A percentile compares a stretch with the other conserved stretches of the same genome.
Evolutionary conservation across 768 basidiomycete genomes (phyloP).

Genomic region (Plicaturopsis crispa): DNA sequence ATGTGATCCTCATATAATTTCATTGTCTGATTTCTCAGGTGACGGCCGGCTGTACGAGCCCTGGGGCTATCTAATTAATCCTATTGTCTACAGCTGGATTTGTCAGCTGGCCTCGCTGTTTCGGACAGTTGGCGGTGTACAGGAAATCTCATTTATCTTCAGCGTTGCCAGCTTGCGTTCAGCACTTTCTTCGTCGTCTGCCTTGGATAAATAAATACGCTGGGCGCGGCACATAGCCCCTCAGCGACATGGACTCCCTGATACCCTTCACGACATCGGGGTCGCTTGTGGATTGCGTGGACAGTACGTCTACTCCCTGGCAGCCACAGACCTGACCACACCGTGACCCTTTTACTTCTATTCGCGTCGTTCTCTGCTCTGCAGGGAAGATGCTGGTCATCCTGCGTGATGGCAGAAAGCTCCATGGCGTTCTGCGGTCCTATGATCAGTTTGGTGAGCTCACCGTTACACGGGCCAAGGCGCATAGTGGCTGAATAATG

Average conservation of each 20-base stretch:
- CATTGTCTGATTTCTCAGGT: too few species aligned
- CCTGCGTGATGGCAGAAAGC: slow-evolving; percentile 91
- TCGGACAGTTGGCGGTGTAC: too few species aligned
- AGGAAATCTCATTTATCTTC: too few species aligned
- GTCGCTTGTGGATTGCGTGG: slow-evolving; percentile 97
- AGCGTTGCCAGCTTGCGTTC: too few species aligned
- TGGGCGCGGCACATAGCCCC: too few species aligned
- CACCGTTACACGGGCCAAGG: background rate
- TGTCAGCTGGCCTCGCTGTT: too few species aligned
- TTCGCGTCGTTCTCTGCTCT: slow-evolving; percentile 17
- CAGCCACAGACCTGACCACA: slow-evolving; percentile 17
- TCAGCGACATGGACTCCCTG: slow-evolving; percentile 77
- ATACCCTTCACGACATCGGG: slow-evolving; percentile 99
- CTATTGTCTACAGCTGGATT: too few species aligned
- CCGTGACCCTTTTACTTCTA: slow-evolving; percentile 8
- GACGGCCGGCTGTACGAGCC: too few species aligned
- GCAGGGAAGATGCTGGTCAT: slow-evolving; percentile 98
- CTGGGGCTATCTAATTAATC: too few species aligned
- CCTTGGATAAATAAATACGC: too few species aligned
- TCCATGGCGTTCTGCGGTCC: slow-evolving; percentile 91
- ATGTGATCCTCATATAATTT: too few species aligned
- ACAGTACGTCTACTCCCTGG: slow-evolving; percentile 84
- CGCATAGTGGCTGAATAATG: background rate
- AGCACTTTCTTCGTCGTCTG: too few species aligned
- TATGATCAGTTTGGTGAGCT: slow-evolving; percentile 96